Conservation (phyloP, 441 rosid genomes). For the Brassica balearica region DNA sequence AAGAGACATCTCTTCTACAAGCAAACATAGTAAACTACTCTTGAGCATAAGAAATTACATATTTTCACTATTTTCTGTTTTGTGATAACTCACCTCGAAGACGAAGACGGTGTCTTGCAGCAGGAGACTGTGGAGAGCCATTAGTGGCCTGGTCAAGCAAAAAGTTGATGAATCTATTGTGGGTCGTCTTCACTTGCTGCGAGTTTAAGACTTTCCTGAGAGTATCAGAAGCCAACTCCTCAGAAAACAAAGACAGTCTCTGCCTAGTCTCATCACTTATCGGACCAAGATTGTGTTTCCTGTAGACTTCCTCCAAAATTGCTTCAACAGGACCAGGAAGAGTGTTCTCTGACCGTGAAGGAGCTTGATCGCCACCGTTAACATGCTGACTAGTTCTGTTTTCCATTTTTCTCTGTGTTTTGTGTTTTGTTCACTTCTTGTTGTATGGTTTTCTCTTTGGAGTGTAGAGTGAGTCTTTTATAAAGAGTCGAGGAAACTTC, state of each 20-base stretch:
- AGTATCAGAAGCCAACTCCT: neutral
- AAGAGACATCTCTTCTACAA: too few relatives aligned
- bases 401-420: neutral
- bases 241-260: neutral
- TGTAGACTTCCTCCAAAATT: neutral
- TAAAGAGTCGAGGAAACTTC: neutral
- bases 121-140: conserved; percentile 16
- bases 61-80: neutral
- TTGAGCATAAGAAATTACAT: neutral
- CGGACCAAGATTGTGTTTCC: conserved; percentile 3
- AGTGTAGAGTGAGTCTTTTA: neutral
- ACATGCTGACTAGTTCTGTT: neutral
- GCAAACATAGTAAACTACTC: too few relatives aligned
- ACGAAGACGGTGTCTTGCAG: neutral
- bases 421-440: neutral
- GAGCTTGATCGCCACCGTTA: neutral
- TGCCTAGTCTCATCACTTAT: conserved; percentile 6
- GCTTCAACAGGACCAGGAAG: neutral
- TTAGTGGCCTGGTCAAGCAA: conserved; percentile 6
- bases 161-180: neutral
- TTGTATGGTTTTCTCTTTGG: neutral
- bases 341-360: conserved; percentile 6
- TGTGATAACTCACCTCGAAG: neutral
- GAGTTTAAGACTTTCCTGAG: neutral
- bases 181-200: neutral